Conservation (phyloP, 257 asterid species). For the Henckelia pumila region DNA sequence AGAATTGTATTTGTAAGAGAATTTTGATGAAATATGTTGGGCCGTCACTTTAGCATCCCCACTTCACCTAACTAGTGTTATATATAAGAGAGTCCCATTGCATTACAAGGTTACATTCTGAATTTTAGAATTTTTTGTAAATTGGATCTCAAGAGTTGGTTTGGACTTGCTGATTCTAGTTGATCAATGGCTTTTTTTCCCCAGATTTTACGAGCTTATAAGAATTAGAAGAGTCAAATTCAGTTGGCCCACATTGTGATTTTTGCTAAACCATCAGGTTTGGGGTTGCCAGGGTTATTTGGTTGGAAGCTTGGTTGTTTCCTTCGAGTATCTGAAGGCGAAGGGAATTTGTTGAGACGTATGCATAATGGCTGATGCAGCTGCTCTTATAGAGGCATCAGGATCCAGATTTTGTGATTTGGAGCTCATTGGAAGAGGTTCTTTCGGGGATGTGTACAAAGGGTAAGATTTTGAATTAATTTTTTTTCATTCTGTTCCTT, state of each 20-base stretch:
- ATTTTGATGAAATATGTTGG: constrained; percentile 46
- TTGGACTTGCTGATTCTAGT: constrained; percentile 12
- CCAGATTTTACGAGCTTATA: constrained; percentile 21
- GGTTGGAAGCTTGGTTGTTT: constrained; percentile 21
- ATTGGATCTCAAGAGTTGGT: constrained; percentile 32
- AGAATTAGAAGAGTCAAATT: constrained; percentile 15
- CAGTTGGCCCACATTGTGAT: constrained; percentile 19
- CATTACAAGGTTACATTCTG: constrained; percentile 29
- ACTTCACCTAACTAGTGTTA: constrained; percentile 56
- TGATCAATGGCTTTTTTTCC: neutral
- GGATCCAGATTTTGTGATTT: constrained; percentile 81
- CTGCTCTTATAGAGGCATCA: constrained; percentile 71
- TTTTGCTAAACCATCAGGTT: neutral
- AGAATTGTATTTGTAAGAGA: constrained; percentile 22
- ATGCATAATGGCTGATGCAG: constrained; percentile 67
- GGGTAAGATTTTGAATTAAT: constrained; percentile 49
- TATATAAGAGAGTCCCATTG: constrained; percentile 29
- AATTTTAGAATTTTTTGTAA: constrained; percentile 16
- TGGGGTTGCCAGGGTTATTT: constrained; percentile 4
- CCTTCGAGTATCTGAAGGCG: constrained; percentile 23
- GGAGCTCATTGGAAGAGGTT: constrained; percentile 97
- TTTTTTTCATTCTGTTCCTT: constrained; percentile 14
- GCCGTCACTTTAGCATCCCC: constrained; percentile 54
- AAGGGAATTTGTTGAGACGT: constrained; percentile 9
- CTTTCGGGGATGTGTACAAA: constrained; percentile 95